Percentiles rank a stretch among this genome's conserved stretches.
Evolutionary conservation across 1,284 basidiomycete species (phyloP).

Genomic region (Cerrena zonata): DNA sequence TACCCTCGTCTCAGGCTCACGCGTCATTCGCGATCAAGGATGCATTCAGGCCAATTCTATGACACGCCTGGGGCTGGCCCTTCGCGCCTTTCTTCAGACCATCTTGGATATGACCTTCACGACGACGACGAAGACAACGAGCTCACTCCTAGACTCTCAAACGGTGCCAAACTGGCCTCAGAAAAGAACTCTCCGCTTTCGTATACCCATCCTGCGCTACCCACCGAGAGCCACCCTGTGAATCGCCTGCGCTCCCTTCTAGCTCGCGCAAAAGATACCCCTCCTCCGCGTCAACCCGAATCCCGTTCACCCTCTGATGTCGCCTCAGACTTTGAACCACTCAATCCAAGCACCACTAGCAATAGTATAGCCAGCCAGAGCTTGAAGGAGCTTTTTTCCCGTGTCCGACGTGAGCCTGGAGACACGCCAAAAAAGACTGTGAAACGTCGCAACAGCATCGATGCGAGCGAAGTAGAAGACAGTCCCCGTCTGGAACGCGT

Average conservation of each 20-base stretch:
- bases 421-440: constrained; percentile 51
- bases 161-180: constrained; percentile 21
- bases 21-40: constrained; percentile 10
- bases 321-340: constrained; percentile 57
- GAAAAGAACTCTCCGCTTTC: constrained; percentile 10
- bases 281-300: constrained; percentile 26
- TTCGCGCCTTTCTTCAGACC: constrained; percentile 25
- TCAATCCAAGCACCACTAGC: constrained; percentile 34
- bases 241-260: constrained; percentile 55
- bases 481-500: constrained; percentile 42
- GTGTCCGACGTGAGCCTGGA: constrained; percentile 54
- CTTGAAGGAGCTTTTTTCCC: constrained; percentile 57
- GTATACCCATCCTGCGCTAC: constrained; percentile 12
- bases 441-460: constrained; percentile 52
- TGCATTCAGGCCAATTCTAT: constrained; percentile 4
- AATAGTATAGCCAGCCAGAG: constrained; percentile 51
- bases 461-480: constrained; percentile 54
- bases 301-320: constrained; percentile 42
- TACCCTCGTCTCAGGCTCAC: constrained; percentile 21
- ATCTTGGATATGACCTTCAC: constrained; percentile 27
- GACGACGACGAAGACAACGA: constrained; percentile 39
- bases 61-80: constrained; percentile 31
- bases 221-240: constrained; percentile 38
- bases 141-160: constrained; percentile 43
- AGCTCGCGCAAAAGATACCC: constrained; percentile 33